Percentiles rank a stretch among this genome's conserved stretches.
Evolutionary conservation across 139 green algal species (phyloP).

Genomic region (Mychonastes homosphaera): DNA sequence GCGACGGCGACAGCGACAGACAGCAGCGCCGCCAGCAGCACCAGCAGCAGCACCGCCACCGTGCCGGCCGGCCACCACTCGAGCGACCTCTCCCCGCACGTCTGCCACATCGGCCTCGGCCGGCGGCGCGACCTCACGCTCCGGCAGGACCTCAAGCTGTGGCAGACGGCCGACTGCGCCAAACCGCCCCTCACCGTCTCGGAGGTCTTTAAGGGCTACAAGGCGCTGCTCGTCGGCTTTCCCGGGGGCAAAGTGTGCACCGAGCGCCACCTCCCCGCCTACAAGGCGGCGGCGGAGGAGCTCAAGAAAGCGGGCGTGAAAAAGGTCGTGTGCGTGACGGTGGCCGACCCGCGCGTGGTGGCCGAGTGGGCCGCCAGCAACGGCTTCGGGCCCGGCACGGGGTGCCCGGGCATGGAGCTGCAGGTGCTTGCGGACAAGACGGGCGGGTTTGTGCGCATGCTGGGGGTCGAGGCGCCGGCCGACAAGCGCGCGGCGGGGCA

Average conservation of each 20-base stretch:
- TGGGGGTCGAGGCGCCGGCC: conserved; percentile 44
- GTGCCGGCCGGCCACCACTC: conserved; percentile 41
- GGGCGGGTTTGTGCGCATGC: conserved; percentile 31
- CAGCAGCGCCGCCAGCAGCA: too few species aligned
- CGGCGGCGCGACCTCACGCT: conserved; percentile 45
- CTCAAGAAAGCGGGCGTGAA: conserved; percentile 17
- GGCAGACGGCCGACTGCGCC: conserved; percentile 9
- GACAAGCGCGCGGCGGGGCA: conserved; percentile 1
- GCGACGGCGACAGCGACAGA: conserved; percentile 14
- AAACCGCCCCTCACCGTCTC: conserved; percentile 19
- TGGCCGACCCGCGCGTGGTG: conserved; percentile 20
- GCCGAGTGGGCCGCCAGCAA: conserved; percentile 11
- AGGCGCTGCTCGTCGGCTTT: conserved; percentile 46
- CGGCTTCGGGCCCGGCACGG: conserved; percentile 15
- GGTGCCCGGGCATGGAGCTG: not conserved
- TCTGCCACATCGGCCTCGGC: conserved; percentile 49
- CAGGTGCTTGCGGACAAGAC: conserved; percentile 17
- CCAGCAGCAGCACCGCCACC: too few species aligned
- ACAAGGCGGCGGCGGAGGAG: conserved; percentile 34
- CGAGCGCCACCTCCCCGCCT: conserved; percentile 44
- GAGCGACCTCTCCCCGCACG: conserved; percentile 36
- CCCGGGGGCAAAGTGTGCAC: conserved; percentile 44
- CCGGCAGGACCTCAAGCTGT: conserved; percentile 43
- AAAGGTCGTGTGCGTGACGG: conserved; percentile 35
- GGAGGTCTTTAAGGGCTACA: conserved; percentile 39